Evolutionary conservation across 805 yeast species (phyloP), one percentile per base, ranked within the genome.

Genomic region (Metschnikowia koreensis): DNA sequence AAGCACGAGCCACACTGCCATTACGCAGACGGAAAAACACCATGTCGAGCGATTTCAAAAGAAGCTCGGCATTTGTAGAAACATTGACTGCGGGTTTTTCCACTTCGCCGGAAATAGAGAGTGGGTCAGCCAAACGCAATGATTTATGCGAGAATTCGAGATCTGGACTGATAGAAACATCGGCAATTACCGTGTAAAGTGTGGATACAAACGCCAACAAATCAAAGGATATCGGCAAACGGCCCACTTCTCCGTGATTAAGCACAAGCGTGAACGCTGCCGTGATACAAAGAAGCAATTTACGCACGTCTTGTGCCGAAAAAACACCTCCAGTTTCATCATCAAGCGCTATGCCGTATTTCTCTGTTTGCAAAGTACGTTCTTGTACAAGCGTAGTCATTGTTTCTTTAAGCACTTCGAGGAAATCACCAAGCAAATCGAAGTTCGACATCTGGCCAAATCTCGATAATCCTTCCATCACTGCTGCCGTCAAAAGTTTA

Each of bases 401-500:
- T 26, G 92, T 80, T 67, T 94, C 98, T 59, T 92, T 79, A 67
- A 94, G 77, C 7, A 92, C 97, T 65, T 87, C 96, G 47, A 94
- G 75, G 69, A 94, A 84, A 66, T 94, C 99, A 27, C 98, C 98
- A 59, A 94, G 79, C 42, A 94, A 75, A 58, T 94, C 98, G 51
- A 93, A 83, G 65, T 94, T 94, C 26, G 96, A 91, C 84, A 92
- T 84, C 62, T 87, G 94, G 2, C 98, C 97, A 65, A 86, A 91
- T 63, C 83, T 82, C 1, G 97, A 88, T 51, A 94, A 71, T 3
- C 98, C 98, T 71, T 94, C 98, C 49, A 94, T 74, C 0, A 93
- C 96, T 0, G 93, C 79, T 7, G 96, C 97, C 76, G 90, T 83
- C 48, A 94, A 73, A 12, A 53, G 51, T 29, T 58, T 58, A 16